These are phyloP conservation scores for Mycena capillaripes DNA, from an alignment of 768 basidiomycete genomes.

Conservation along the genomic window DNA sequence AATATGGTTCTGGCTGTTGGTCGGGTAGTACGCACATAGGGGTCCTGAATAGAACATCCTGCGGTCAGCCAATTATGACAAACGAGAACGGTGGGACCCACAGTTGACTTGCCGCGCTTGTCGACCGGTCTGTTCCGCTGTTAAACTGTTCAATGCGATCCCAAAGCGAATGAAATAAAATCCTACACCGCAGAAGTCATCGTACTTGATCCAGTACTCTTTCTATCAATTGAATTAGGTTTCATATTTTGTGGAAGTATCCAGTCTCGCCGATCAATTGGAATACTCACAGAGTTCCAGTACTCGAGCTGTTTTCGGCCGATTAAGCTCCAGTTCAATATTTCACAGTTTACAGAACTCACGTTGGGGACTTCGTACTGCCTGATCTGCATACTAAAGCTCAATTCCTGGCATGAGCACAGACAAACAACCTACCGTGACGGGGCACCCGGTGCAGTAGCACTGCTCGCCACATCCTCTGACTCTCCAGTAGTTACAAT, in stretches of 20 bases:
- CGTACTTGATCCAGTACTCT: background rate
- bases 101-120: too few relatives aligned
- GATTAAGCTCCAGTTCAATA: background rate
- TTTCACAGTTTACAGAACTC: background rate
- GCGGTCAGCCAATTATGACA: background rate
- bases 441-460: too few relatives aligned
- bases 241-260: background rate
- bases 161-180: too few relatives aligned
- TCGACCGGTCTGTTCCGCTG: too few relatives aligned
- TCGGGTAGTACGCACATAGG: background rate
- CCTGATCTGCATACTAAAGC: too few relatives aligned
- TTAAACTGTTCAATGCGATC: too few relatives aligned
- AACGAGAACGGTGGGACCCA: too few relatives aligned
- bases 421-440: background rate
- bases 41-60: background rate
- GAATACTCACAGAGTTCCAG: background rate
- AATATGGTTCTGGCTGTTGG: background rate
- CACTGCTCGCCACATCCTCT: background rate
- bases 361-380: too few relatives aligned
- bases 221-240: too few relatives aligned
- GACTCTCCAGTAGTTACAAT: slow-evolving; percentile 20
- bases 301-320: background rate
- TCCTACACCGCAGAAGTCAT: background rate
- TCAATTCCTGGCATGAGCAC: background rate
- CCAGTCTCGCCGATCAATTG: background rate